A percentile compares a stretch with the other conserved stretches of the same genome.
Evolutionary conservation across 306 rosid genomes (phyloP).

Genomic region (Potentilla sterilis): DNA sequence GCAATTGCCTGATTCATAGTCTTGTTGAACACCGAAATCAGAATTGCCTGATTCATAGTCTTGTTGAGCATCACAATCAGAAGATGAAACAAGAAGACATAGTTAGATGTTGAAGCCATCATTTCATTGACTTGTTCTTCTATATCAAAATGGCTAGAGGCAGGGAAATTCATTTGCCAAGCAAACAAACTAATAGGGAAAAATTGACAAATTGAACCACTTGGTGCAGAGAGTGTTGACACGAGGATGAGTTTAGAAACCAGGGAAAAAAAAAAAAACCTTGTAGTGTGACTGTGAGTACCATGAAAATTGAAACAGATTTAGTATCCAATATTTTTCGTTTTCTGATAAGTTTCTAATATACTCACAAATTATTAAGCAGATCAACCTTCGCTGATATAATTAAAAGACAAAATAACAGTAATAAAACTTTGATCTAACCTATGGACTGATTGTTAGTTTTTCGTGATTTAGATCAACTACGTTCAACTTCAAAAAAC

Average conservation of each 20-base stretch:
- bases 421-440: too few relatives aligned
- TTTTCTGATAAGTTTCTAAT: neutral
- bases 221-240: constrained; percentile 55
- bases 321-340: neutral
- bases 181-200: constrained; percentile 56
- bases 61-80: too few relatives aligned
- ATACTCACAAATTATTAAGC: too few relatives aligned
- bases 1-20: constrained; percentile 28
- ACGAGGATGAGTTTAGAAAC: constrained; percentile 53
- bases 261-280: constrained; percentile 45
- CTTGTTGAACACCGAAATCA: constrained; percentile 7
- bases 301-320: constrained; percentile 5
- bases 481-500: too few relatives aligned
- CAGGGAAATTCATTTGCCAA: constrained; percentile 40
- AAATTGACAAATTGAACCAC: constrained; percentile 52
- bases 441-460: too few relatives aligned
- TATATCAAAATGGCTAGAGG: constrained; percentile 32
- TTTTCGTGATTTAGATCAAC: too few relatives aligned
- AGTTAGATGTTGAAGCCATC: constrained; percentile 51
- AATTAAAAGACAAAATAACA: too few relatives aligned
- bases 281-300: constrained; percentile 18
- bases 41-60: too few relatives aligned
- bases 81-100: too few relatives aligned
- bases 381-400: too few relatives aligned
- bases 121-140: constrained; percentile 45